Evolutionary conservation across 106 monocot genomes (phyloP), one percentile per base, ranked within the genome.

Genomic region (Xerophyta viscosa): DNA sequence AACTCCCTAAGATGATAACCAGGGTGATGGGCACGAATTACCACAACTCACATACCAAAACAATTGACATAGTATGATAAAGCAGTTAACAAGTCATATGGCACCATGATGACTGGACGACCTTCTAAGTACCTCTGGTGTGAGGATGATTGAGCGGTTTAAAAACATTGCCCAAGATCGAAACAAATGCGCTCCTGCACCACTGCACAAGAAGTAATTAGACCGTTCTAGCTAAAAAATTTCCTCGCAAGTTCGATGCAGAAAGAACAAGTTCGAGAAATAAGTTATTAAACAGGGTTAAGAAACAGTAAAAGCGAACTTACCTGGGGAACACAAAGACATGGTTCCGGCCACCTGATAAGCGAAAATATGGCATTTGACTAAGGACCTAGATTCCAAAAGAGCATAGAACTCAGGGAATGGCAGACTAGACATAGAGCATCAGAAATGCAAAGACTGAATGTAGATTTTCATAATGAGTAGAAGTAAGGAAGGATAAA

Each of bases 311-410:
- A 60, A 46, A 60, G 9, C 44, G 8, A 46, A 52, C 60, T 30
- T 70, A 98, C 96, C 96, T 98, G 46, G 96, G 89, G 47, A 98
- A 98, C 30, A 98, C 84, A 75, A 89, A 98, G 29, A 98, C 71
- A 63, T 98, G 96, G 36, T 98, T 68, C 19, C 89, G 73, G n/a
- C 96, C 96, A 66, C 96, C 89, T 39, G 96, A 98, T 45, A 80
- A 62, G 3, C 82, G 78, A 47, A 89, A 98, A 67, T 98, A 86
- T 52, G 96, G 96, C 96, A 98, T 98, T 61, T 98, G 96, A 49
- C 89, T 63, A 17, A 98, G 67, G 74, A 98, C 82, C 96, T 98
- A 48, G 15, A 58, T 48, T 20, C 15, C 30, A n/a, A 27, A 48
- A 37, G 23, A 21, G 48, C 39, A 39, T 15, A 12, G 39, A 12